Evolutionary conservation across 805 yeast genomes (phyloP), one percentile per base, ranked within the genome.

Genomic region (Candida jianshihensis): DNA sequence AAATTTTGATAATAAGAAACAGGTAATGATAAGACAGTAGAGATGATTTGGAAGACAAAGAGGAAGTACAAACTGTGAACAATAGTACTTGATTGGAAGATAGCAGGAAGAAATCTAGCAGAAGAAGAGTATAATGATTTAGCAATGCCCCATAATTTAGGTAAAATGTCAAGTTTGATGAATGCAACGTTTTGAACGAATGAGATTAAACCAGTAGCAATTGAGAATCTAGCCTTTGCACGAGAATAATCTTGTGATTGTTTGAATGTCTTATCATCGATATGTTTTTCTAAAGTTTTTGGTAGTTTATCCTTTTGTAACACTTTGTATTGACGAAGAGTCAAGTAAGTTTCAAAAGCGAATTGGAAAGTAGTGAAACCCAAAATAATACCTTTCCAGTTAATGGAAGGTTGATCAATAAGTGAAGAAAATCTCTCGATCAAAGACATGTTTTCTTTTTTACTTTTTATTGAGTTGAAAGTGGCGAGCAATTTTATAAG

Each of bases 171-270:
- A 44, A 54, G 75, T 43, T 77, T 66, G 51, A 83, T 66, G 40
- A 77, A 63, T 8, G 69, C 69, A 30, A 79, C 50, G 50, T 80
- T 81, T 53, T 80, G 74, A 12, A 71, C 46, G 29, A 81, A 61
- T 4, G 71, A 60, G 50, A 68, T 71, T 12, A 73, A 47, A 19
- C 75, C 71, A 19, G 73, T 58, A 35, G 82, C 58, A 33, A 85
- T 65, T 1, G 80, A 70, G 55, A 87, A 86, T 47, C 66, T 66
- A 36, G 87, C 73, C 58, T 89, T 89, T 13, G 96, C 84, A 20
- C 81, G 63, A 2, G 90, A 76, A 57, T 90, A 92, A 20, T 70
- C 73, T 51, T 84, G 87, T 2, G 95, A 75, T 56, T 86, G 82
- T 38, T 68, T 66, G 48, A 84, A 84, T 6, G 90, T 84, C 36